Conservation (phyloP, 176 grass and related monocot genomes). For the Triticum urartu region DNA sequence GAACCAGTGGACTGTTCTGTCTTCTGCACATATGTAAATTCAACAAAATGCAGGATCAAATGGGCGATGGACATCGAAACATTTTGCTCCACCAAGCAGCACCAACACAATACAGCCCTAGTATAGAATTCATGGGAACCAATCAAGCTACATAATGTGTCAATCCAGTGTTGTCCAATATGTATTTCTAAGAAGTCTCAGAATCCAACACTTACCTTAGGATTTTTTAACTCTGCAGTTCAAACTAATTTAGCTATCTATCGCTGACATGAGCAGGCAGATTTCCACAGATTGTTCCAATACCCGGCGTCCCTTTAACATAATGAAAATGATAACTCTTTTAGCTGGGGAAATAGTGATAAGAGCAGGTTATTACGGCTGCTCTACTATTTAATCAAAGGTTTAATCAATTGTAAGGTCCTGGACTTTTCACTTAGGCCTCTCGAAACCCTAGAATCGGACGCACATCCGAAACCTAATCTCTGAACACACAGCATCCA, state of each 20-base stretch:
- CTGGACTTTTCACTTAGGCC: neutral
- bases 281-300: neutral
- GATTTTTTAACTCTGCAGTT: neutral
- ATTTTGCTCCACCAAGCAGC: neutral
- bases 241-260: neutral
- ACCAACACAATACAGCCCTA: neutral
- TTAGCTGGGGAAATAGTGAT: neutral
- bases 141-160: neutral
- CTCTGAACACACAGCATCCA: neutral
- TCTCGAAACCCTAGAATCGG: conserved; percentile 29
- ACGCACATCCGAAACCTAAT: conserved; percentile 11
- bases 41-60: neutral
- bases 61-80: neutral
- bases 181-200: neutral
- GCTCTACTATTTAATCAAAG: neutral
- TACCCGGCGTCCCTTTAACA: neutral
- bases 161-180: neutral
- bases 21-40: neutral
- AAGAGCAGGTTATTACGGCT: neutral
- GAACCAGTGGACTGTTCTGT: neutral
- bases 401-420: neutral
- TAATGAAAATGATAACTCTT: neutral
- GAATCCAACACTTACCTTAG: neutral
- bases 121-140: neutral
- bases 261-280: neutral